Percentiles rank a stretch among this genome's conserved stretches.
These are phyloP conservation scores for Ephemerocybe angulata DNA, from an alignment of 768 basidiomycete species.

Conservation along the genomic window DNA sequence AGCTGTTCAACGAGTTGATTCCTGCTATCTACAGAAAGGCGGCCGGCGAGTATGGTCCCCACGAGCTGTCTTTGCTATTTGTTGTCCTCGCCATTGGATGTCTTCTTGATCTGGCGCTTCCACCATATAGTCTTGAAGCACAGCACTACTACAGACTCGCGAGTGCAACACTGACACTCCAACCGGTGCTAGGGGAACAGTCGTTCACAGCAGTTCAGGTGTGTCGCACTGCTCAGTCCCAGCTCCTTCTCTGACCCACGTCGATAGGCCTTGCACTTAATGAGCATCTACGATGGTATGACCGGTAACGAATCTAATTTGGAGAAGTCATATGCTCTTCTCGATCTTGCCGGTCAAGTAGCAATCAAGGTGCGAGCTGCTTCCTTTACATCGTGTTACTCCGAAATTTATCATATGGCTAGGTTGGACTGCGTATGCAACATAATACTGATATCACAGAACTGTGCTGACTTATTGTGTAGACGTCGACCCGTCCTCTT, in stretches of 20 bases:
- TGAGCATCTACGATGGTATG: conserved; percentile 53
- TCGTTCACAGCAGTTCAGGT: conserved; percentile 48
- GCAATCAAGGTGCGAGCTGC: conserved; percentile 39
- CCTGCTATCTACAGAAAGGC: conserved; percentile 42
- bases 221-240: neutral
- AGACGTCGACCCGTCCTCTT: conserved; percentile 50
- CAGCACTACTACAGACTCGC: conserved; percentile 49
- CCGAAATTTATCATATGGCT: neutral
- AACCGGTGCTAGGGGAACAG: conserved; percentile 39
- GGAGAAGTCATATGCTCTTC: conserved; percentile 42
- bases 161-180: conserved; percentile 44
- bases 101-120: conserved; percentile 42
- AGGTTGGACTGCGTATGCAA: neutral
- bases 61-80: conserved; percentile 47
- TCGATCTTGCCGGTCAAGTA: conserved; percentile 46
- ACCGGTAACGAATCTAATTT: conserved; percentile 50
- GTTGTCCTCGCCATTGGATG: conserved; percentile 46
- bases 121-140: conserved; percentile 47
- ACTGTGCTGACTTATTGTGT: conserved; percentile 5
- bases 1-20: conserved; percentile 43
- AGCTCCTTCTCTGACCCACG: neutral
- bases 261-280: conserved; percentile 43
- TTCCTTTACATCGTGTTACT: neutral
- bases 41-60: conserved; percentile 39
- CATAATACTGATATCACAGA: neutral